These are phyloP conservation scores for Penicillium sp. DNA, from an alignment of 2,329 filamentous ascomycete genomes.

Conservation along the genomic window DNA sequence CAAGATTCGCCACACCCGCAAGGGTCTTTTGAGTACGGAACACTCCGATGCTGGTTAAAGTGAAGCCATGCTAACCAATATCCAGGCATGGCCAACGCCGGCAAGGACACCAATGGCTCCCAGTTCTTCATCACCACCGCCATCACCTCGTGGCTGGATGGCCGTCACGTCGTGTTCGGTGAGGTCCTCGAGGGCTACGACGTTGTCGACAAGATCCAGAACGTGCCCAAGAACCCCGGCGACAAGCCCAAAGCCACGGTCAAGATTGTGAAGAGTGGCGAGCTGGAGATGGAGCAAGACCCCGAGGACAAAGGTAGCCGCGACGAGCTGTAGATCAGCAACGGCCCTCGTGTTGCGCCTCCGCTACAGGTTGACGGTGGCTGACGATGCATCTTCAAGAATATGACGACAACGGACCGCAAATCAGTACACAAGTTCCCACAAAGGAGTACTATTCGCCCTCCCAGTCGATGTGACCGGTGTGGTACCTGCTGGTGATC, in stretches of 20 bases:
- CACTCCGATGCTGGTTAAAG: not conserved
- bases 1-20: constrained; percentile 64
- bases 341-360: constrained; percentile 19
- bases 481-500: constrained; percentile 18
- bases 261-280: constrained; percentile 63
- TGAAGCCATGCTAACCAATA: constrained; percentile 8
- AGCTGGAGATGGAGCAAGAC: constrained; percentile 52
- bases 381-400: constrained; percentile 33
- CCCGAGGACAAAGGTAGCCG: constrained; percentile 58
- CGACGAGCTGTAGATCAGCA: constrained; percentile 56
- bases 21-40: constrained; percentile 56
- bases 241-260: constrained; percentile 57
- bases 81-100: constrained; percentile 61
- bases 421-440: constrained; percentile 7
- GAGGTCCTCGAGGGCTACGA: constrained; percentile 66
- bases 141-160: constrained; percentile 58
- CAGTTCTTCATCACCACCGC: constrained; percentile 66
- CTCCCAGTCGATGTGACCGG: constrained; percentile 15
- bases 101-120: constrained; percentile 61
- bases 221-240: constrained; percentile 52
- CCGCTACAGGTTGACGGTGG: constrained; percentile 27
- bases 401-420: constrained; percentile 13
- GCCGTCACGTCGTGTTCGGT: constrained; percentile 63
- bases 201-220: constrained; percentile 62
- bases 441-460: constrained; percentile 1